Percentiles rank a stretch among this genome's conserved stretches.
Conservation (phyloP, 805 yeast genomes). For the Candida berthetii region DNA sequence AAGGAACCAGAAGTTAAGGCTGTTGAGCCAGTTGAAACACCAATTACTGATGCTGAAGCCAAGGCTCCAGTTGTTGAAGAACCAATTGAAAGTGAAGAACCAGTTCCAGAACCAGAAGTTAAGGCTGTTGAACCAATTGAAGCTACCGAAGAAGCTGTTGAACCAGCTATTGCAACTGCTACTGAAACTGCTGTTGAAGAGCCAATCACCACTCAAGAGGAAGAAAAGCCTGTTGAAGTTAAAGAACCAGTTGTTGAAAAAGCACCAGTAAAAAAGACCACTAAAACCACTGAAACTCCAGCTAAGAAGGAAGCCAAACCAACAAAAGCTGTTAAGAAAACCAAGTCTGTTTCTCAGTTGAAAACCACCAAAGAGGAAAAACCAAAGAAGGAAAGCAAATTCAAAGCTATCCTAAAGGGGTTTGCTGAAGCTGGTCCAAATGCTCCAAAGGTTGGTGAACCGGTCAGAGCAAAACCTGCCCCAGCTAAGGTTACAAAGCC, state of each 20-base stretch:
- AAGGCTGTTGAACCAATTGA: no score
- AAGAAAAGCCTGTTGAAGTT: neutral
- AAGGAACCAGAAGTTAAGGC: neutral
- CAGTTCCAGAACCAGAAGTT: neutral
- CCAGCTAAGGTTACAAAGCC: neutral
- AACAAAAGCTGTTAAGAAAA: neutral
- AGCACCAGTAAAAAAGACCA: neutral
- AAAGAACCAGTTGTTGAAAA: slow-evolving; percentile 4
- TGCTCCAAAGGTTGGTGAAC: slow-evolving; percentile 1
- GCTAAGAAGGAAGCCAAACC: slow-evolving; percentile 1
- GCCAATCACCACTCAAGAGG: no score
- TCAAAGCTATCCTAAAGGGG: neutral
- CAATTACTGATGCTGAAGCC: neutral
- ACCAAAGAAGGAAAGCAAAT: neutral
- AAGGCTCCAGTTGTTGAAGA: neutral
- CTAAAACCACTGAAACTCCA: neutral
- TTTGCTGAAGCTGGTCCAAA: slow-evolving; percentile 1
- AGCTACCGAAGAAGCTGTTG: neutral
- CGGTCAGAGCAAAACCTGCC: neutral
- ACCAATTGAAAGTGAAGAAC: neutral
- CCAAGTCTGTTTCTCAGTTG: neutral
- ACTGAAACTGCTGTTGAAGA: neutral
- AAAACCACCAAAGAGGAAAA: neutral
- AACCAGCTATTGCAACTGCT: neutral
- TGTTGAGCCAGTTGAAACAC: neutral